phyloP scores from a whole-genome alignment of 225 moss, liverwort and hornwort genomes.

The Lunularia cruciata region DNA sequence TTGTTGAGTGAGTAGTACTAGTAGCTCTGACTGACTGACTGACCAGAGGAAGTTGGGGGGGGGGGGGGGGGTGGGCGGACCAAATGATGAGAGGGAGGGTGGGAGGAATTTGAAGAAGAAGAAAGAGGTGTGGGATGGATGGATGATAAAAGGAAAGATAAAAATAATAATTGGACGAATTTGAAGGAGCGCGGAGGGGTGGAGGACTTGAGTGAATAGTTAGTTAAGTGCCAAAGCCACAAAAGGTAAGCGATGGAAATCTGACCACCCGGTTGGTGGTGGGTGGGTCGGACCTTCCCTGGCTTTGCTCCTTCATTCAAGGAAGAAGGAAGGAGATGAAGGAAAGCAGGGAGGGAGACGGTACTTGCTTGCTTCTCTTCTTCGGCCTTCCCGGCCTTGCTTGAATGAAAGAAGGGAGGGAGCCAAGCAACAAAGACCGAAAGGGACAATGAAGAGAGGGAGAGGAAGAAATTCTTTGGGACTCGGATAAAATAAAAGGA shows the following conservation, averaged over 20 bases:
- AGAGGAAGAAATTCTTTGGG: background rate
- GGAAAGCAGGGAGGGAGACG: background rate
- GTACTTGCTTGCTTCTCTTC: slow-evolving; percentile 8
- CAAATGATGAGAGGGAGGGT: too few species aligned
- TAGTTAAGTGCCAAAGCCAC: too few species aligned
- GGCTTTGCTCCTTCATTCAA: slow-evolving; percentile 2
- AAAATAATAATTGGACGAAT: too few species aligned
- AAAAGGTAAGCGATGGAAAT: too few species aligned
- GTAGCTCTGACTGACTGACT: too few species aligned
- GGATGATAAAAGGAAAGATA: too few species aligned
- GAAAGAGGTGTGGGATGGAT: too few species aligned
- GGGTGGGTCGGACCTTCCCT: background rate
- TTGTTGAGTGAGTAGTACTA: too few species aligned
- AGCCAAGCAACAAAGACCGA: slow-evolving; percentile 11
- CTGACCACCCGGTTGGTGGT: background rate
- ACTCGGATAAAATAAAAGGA: slow-evolving; percentile 10
- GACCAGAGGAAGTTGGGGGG: background rate
- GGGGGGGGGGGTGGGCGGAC: background rate
- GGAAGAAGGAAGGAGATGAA: background rate
- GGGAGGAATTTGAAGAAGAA: too few species aligned
- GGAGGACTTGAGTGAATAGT: too few species aligned
- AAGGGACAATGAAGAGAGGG: background rate
- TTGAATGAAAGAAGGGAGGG: background rate
- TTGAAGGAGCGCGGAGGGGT: too few species aligned
- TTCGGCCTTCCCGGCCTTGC: background rate